Conservation (phyloP, 2,329 filamentous ascomycete species). For the Aspergillus sp. region DNA sequence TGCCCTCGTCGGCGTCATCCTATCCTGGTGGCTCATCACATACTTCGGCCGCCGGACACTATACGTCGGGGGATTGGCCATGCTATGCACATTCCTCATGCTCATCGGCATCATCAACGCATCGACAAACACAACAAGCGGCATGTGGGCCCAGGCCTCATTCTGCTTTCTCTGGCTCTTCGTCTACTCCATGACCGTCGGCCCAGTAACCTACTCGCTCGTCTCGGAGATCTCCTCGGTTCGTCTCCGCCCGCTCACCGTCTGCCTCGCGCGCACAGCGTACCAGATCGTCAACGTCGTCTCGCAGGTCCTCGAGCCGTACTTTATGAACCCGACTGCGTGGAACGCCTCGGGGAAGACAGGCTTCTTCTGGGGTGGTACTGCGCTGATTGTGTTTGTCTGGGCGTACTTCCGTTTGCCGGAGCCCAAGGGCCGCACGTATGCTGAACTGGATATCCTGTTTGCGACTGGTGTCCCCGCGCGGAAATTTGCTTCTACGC, state of each 20-base stretch:
- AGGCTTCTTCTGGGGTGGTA: constrained; percentile 47
- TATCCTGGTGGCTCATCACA: constrained; percentile 54
- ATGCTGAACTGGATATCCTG: constrained; percentile 24
- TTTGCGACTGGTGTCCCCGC: constrained; percentile 15
- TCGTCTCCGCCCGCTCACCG: constrained; percentile 59
- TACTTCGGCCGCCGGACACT: constrained; percentile 44
- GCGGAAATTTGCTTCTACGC: constrained; percentile 13
- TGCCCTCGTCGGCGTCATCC: constrained; percentile 43
- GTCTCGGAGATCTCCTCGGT: constrained; percentile 60
- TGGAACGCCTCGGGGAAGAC: constrained; percentile 47
- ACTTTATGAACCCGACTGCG: constrained; percentile 37
- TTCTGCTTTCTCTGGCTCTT: constrained; percentile 60
- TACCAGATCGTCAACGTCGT: constrained; percentile 58
- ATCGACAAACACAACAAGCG: constrained; percentile 7
- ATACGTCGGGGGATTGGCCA: constrained; percentile 40
- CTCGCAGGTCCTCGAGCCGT: constrained; percentile 45
- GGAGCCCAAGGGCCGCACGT: constrained; percentile 34
- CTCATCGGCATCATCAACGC: constrained; percentile 31
- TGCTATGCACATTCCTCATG: constrained; percentile 35
- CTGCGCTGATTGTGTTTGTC: constrained; percentile 37
- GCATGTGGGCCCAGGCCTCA: constrained; percentile 42
- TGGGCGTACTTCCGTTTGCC: constrained; percentile 49
- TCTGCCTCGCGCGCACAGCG: constrained; percentile 56
- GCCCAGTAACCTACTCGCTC: constrained; percentile 59
- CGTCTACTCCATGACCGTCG: constrained; percentile 59